Evolutionary conservation across 148 eudicot genomes (phyloP).

Genomic region (Chenopodium formosanum): DNA sequence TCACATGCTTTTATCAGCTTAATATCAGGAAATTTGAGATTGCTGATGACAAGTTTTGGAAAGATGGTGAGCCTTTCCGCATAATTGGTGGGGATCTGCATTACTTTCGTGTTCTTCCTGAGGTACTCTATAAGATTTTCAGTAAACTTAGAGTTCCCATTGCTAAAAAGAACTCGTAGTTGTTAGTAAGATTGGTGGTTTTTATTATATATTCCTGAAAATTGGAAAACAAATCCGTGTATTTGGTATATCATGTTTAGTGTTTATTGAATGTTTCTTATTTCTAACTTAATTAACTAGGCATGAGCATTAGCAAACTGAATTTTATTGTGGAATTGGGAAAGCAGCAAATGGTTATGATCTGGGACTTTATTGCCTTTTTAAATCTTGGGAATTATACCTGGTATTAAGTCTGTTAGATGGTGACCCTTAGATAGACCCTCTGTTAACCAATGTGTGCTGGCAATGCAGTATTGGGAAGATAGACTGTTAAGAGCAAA

Average conservation of each 20-base stretch:
- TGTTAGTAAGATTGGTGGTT: not conserved
- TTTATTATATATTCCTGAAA: not conserved
- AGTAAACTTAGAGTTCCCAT: not conserved
- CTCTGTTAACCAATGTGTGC: not conserved
- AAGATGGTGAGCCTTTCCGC: conserved; percentile 78
- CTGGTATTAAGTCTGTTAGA: not conserved
- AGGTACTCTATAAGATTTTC: conserved; percentile 41
- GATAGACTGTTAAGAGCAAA: conserved; percentile 85
- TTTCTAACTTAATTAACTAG: not conserved
- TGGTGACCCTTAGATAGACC: not conserved
- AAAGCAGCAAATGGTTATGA: not conserved
- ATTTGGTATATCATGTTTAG: not conserved
- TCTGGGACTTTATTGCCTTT: not conserved
- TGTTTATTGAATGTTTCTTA: not conserved
- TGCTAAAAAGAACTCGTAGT: too few species aligned
- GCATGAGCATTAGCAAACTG: not conserved
- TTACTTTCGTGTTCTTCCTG: conserved; percentile 80
- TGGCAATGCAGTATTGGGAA: conserved; percentile 77
- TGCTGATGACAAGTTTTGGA: conserved; percentile 87
- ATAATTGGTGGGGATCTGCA: conserved; percentile 94
- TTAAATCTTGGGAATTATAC: not conserved
- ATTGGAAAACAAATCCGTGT: not conserved
- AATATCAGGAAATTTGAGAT: conserved; percentile 59
- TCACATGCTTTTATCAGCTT: conserved; percentile 35
- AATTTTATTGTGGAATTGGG: not conserved